These are phyloP conservation scores for Entomortierella parvispora DNA, from an alignment of 192 early-diverging fungal genomes.

Conservation along the genomic window DNA sequence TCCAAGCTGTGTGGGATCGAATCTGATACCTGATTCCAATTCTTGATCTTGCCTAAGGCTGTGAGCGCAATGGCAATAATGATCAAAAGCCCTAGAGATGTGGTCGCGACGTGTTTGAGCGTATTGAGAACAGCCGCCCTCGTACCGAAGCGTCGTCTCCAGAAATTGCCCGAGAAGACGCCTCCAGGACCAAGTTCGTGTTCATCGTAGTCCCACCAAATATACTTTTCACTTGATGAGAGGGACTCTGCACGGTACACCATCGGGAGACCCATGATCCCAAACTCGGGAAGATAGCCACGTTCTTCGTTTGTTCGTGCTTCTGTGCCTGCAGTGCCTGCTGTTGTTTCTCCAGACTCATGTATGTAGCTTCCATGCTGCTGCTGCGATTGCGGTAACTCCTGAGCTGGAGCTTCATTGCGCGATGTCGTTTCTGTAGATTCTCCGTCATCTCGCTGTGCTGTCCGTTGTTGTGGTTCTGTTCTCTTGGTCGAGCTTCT, in stretches of 20 bases:
- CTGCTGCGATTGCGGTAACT: neutral
- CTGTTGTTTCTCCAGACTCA: neutral
- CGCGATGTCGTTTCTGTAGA: too few species aligned
- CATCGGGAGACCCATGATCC: conserved; percentile 13
- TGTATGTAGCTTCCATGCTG: too few species aligned
- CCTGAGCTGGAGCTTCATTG: too few species aligned
- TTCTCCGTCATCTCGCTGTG: too few species aligned
- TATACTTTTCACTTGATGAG: conserved; percentile 8
- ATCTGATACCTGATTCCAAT: conserved; percentile 22
- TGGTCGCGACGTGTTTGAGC: conserved; percentile 5
- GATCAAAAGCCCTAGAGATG: conserved; percentile 14
- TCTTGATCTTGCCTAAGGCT: conserved; percentile 17
- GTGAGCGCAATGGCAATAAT: conserved; percentile 38
- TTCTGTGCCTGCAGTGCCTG: neutral
- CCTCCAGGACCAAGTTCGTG: neutral
- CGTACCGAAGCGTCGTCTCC: conserved; percentile 10
- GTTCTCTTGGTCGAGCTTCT: neutral
- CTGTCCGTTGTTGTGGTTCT: neutral
- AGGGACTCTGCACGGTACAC: conserved; percentile 9
- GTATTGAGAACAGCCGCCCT: conserved; percentile 5
- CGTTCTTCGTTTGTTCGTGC: neutral
- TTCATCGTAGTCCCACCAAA: conserved; percentile 20
- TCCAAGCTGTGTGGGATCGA: conserved; percentile 19
- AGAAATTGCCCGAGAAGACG: conserved; percentile 8
- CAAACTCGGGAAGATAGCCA: neutral